These are phyloP conservation scores for Geotrichum fermentans DNA, from an alignment of 1,139 yeast genomes.

Conservation along the genomic window DNA sequence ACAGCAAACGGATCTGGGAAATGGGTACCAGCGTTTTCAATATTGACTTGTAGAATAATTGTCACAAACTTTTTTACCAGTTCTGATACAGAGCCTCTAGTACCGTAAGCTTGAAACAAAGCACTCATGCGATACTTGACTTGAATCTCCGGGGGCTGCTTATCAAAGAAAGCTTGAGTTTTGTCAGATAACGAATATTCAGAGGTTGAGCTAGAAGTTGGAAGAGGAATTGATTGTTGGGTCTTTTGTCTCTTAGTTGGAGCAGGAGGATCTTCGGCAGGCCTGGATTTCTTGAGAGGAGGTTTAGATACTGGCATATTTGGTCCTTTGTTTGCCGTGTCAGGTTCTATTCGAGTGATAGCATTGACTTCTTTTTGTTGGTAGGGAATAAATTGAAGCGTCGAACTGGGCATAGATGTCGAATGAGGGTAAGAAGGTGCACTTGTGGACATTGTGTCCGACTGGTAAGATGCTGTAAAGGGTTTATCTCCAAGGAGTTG, in stretches of 20 bases:
- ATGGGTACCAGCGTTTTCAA: conserved; percentile 6
- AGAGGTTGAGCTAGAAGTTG: not conserved
- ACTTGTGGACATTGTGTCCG: too few species aligned
- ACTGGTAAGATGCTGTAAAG: not conserved
- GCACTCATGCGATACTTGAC: conserved; percentile 14
- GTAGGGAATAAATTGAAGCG: conserved; percentile 5
- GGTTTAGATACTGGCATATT: too few species aligned
- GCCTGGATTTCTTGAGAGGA: not conserved
- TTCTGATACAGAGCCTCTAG: conserved; percentile 12
- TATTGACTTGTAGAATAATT: conserved; percentile 11
- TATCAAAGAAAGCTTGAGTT: conserved; percentile 13
- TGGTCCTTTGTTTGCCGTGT: too few species aligned
- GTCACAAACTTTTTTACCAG: conserved; percentile 10
- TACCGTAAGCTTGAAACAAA: conserved; percentile 10
- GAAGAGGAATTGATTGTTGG: not conserved
- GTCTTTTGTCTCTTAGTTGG: conserved; percentile 7
- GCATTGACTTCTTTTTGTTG: conserved; percentile 1
- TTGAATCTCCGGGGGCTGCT: conserved; percentile 15
- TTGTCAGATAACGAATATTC: conserved; percentile 10
- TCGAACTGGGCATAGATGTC: not conserved
- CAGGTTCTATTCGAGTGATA: too few species aligned
- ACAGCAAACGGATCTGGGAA: conserved; percentile 29
- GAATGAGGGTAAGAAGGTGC: not conserved
- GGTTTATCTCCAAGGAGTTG: not conserved
- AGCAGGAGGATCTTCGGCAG: not conserved